Base-by-base conservation (phyloP, 2,329 filamentous ascomycete genomes). In the Claviceps maximensis region DNA sequence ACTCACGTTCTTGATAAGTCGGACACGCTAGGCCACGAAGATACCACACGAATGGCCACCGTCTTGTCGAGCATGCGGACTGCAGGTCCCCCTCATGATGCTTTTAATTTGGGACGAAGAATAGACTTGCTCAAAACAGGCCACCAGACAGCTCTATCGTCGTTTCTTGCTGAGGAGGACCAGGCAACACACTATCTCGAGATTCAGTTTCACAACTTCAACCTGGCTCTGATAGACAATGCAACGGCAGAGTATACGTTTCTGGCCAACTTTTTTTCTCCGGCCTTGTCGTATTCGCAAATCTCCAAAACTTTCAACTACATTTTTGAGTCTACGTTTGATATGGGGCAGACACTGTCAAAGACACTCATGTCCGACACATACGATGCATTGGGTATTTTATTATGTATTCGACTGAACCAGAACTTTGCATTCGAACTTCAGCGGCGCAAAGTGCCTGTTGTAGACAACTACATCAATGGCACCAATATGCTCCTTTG, bases 171-270 rank as follows among this genome's bases (percentile, higher is more conserved):
- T 1, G 93, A 97, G 68, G 91, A 97, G 65, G 89, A 95, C 63
- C 85, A 89, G 59, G 73, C 81, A 0, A 82, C 82, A 1, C 90
- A 97, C 64, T 93, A 95, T 60, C 78, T 96, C 7, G 93, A 98
- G 71, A 78, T 86, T 0, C 86, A 89, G 0, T 98, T 98, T 67
- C 83, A 89, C 42, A 90, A 95, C 64, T 96, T 95, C 73, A 97
- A 97, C 63, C 78, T 95, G 47, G 91, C 93, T 0, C 75, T 98
- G 21, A 78, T 96, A 57, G 93, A 98, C 69, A 98, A 98, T 61
- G 86, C 89, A 1, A 90, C 87, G 2, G 87, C 90, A 36, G 94
- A 98, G 67, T 98, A 97, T 69, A 89, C 87, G 2, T 97, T 98
- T 65, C 77, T 97, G 53, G 87, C 87, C 0, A 79, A 87, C 17